These are phyloP conservation scores for Phytophthora tubulina DNA, from an alignment of 352 stramenopile species.

Conservation along the genomic window DNA sequence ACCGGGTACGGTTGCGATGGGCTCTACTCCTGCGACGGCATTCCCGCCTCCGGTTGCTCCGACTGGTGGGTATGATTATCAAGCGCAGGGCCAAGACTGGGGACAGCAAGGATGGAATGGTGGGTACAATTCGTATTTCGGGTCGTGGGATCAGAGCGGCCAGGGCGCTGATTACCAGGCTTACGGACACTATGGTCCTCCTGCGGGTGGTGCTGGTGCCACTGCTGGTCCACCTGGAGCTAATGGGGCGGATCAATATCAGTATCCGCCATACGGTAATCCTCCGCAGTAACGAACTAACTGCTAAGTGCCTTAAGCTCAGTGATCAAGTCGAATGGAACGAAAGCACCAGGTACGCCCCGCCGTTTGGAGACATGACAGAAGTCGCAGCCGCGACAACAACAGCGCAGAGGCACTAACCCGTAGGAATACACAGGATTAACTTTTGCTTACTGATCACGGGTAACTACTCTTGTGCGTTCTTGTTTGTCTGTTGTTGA, in stretches of 20 bases:
- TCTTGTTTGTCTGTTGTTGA: conserved; percentile 25
- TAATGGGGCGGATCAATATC: conserved; percentile 47
- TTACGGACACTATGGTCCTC: conserved; percentile 47
- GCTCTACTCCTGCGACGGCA: conserved; percentile 59
- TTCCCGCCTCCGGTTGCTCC: conserved; percentile 58
- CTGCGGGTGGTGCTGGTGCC: conserved; percentile 20
- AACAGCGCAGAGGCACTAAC: conserved; percentile 39
- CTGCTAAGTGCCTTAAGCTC: conserved; percentile 26
- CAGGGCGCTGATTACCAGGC: conserved; percentile 45
- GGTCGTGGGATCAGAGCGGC: conserved; percentile 50
- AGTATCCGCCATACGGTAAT: conserved; percentile 56
- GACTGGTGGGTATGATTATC: conserved; percentile 47
- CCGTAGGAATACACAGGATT: conserved; percentile 50
- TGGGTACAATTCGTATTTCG: conserved; percentile 65
- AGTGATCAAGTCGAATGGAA: conserved; percentile 10
- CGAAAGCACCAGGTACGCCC: conserved; percentile 38
- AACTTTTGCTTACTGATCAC: conserved; percentile 46
- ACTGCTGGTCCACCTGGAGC: conserved; percentile 31
- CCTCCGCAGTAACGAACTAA: conserved; percentile 46
- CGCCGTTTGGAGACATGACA: conserved; percentile 30
- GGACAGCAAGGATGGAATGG: conserved; percentile 51
- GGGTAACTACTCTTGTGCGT: conserved; percentile 36
- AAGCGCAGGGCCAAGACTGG: conserved; percentile 47
- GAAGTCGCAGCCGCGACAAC: conserved; percentile 20
- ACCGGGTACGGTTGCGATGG: conserved; percentile 32